Evolutionary conservation across 2,329 filamentous ascomycete genomes (phyloP).

Genomic region (Beauveria sp.): DNA sequence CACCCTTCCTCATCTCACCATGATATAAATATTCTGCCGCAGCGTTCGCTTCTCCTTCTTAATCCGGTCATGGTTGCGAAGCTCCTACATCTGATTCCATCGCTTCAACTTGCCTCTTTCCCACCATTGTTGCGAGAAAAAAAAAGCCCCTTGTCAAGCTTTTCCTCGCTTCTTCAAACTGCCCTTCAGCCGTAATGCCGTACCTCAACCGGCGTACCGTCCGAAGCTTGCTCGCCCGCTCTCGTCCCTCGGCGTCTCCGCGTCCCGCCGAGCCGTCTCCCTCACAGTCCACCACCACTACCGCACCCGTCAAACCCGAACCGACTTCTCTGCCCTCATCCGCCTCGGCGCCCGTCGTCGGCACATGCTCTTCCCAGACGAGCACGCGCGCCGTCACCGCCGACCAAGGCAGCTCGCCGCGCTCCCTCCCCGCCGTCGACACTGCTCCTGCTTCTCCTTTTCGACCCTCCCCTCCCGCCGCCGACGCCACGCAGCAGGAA

Average conservation of each 20-base stretch:
- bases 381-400: slow-evolving; percentile 2
- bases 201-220: slow-evolving; percentile 5
- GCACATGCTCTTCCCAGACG: background rate
- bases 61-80: background rate
- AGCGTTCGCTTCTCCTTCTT: background rate
- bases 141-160: background rate
- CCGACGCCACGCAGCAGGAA: background rate
- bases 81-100: background rate
- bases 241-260: background rate
- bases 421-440: background rate
- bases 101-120: background rate
- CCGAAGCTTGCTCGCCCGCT: background rate
- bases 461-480: background rate
- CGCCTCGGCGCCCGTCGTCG: background rate
- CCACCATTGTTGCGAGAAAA: background rate
- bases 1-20: background rate
- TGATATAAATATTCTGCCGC: background rate
- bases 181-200: background rate
- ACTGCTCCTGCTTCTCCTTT: too few relatives aligned
- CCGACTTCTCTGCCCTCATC: background rate
- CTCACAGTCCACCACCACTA: too few relatives aligned
- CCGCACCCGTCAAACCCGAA: background rate
- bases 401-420: background rate
- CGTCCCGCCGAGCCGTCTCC: background rate
- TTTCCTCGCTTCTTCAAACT: background rate